Conservation (phyloP, 176 grass and related monocot species). For the Carex pumila region DNA sequence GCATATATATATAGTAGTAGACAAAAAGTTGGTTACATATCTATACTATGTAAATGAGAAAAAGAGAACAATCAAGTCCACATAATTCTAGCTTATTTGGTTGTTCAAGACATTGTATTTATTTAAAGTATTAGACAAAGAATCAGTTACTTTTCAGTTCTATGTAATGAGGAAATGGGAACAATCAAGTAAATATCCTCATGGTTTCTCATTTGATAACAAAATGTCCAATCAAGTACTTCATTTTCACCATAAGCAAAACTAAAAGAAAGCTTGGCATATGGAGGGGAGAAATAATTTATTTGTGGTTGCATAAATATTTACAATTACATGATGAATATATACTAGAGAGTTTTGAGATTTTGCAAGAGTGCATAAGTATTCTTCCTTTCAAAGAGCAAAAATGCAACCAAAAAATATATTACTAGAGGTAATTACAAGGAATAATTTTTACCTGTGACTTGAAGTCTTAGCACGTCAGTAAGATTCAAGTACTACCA, state of each 20-base stretch:
- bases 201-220: neutral
- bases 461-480: constrained; percentile 52
- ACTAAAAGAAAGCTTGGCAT: neutral
- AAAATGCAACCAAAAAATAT: neutral
- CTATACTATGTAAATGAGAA: neutral
- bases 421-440: neutral
- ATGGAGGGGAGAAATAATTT: neutral
- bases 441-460: constrained; percentile 32
- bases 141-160: neutral
- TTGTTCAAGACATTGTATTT: constrained; percentile 10
- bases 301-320: neutral
- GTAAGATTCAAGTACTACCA: constrained; percentile 33
- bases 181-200: constrained; percentile 33
- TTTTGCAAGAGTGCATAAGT: neutral
- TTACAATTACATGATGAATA: neutral
- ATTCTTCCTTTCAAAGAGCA: neutral
- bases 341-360: neutral
- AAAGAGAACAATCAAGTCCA: constrained; percentile 27
- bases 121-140: neutral
- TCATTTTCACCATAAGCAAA: neutral
- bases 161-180: neutral
- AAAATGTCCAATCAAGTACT: neutral
- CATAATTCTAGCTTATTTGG: constrained; percentile 35
- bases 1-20: constrained; percentile 16
- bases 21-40: neutral